phyloP scores from a whole-genome alignment of 768 basidiomycete genomes.

The Termitomyces sp. region DNA sequence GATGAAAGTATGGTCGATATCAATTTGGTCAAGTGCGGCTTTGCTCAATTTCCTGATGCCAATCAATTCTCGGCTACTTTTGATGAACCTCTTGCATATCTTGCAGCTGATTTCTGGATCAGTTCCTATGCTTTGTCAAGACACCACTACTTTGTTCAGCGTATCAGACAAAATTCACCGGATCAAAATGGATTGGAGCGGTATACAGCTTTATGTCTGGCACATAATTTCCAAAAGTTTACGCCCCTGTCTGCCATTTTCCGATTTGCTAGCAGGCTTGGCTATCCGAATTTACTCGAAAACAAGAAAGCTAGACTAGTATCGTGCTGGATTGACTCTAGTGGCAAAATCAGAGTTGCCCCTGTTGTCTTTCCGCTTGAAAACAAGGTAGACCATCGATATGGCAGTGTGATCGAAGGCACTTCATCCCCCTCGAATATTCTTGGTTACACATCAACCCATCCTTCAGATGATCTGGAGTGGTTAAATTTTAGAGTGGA shows the following conservation, averaged over 20 bases:
- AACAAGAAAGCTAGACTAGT: constrained; percentile 1
- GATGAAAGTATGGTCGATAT: neutral
- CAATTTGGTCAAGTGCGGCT: neutral
- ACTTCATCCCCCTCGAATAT: neutral
- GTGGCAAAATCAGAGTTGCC: neutral
- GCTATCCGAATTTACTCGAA: neutral
- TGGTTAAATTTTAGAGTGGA: neutral
- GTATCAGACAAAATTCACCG: neutral
- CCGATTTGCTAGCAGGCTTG: neutral
- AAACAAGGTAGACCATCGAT: neutral
- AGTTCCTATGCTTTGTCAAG: neutral
- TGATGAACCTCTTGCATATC: constrained; percentile 4
- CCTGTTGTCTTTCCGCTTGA: neutral
- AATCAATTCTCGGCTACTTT: neutral
- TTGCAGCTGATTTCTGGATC: neutral
- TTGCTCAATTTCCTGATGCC: neutral
- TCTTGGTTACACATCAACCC: neutral
- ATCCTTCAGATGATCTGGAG: neutral
- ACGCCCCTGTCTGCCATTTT: neutral
- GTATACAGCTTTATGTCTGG: neutral
- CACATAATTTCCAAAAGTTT: neutral
- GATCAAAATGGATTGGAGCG: neutral
- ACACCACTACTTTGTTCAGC: neutral
- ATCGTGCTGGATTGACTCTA: constrained; percentile 3
- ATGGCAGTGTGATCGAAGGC: neutral